phyloP scores from a whole-genome alignment of 208 protist species.

The Phytomonas francai region DNA sequence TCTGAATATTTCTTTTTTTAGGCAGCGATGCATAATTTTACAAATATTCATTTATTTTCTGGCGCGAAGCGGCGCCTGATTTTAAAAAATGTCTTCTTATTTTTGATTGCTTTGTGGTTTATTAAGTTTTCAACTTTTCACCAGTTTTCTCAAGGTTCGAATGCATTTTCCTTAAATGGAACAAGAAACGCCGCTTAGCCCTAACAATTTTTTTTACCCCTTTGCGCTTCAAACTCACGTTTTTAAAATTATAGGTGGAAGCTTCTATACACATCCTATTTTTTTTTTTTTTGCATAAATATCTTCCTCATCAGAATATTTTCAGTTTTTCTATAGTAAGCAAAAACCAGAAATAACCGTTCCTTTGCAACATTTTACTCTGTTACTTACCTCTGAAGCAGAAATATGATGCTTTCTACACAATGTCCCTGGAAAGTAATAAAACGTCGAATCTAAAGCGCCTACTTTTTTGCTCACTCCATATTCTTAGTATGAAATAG shows the following conservation, averaged over 20 bases:
- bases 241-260: background rate
- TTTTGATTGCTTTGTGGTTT: slow-evolving; percentile 4
- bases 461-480: background rate
- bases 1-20: slow-evolving; percentile 12
- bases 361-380: slow-evolving; percentile 8
- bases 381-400: slow-evolving; percentile 13
- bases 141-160: background rate
- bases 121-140: background rate
- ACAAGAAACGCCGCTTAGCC: background rate
- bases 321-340: background rate
- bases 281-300: background rate
- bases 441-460: background rate
- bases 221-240: background rate
- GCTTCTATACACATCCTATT: background rate
- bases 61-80: background rate
- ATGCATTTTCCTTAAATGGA: background rate
- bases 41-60: background rate
- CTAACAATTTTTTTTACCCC: background rate
- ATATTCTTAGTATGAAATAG: background rate
- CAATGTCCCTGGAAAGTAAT: background rate
- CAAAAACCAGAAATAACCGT: background rate
- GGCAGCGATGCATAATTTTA: background rate
- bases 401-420: slow-evolving; percentile 5
- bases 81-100: background rate
- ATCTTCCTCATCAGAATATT: background rate